phyloP scores from a whole-genome alignment of 2,329 filamentous ascomycete species.

The Epichloe baconii region DNA sequence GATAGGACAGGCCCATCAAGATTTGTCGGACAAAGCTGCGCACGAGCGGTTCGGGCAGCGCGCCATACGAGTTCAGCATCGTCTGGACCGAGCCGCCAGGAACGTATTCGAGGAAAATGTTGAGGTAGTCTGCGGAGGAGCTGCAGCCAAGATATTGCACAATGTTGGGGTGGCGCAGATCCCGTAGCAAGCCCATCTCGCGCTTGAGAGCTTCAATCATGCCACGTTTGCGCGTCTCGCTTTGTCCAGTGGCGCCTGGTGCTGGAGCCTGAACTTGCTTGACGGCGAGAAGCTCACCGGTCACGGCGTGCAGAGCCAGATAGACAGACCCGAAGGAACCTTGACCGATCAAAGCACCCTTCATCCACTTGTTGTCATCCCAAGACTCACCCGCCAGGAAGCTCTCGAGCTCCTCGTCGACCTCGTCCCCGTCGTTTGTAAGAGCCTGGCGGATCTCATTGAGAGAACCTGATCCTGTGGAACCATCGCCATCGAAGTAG shows the following conservation, averaged over 20 bases:
- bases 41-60: constrained; percentile 82
- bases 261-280: constrained; percentile 93
- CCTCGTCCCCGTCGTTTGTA: constrained; percentile 81
- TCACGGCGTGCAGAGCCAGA: constrained; percentile 86
- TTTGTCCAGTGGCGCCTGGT: constrained; percentile 63
- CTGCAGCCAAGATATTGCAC: constrained; percentile 96
- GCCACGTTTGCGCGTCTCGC: constrained; percentile 84
- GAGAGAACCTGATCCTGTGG: constrained; percentile 59
- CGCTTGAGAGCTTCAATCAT: constrained; percentile 98
- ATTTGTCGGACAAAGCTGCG: constrained; percentile 97
- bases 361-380: constrained; percentile 99
- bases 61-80: constrained; percentile 97
- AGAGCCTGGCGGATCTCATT: constrained; percentile 77
- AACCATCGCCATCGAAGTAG: constrained; percentile 73
- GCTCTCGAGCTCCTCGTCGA: constrained; percentile 76
- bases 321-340: constrained; percentile 96
- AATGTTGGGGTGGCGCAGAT: constrained; percentile 91
- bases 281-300: constrained; percentile 92
- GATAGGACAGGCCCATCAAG: constrained; percentile 78
- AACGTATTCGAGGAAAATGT: constrained; percentile 99
- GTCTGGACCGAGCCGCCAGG: constrained; percentile 94
- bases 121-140: constrained; percentile 79
- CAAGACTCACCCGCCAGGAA: constrained; percentile 89
- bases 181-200: constrained; percentile 86
- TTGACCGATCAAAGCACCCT: constrained; percentile 91